Conservation (phyloP, 192 early-diverging fungal species). For the Phlyctochytrium planicorne region DNA sequence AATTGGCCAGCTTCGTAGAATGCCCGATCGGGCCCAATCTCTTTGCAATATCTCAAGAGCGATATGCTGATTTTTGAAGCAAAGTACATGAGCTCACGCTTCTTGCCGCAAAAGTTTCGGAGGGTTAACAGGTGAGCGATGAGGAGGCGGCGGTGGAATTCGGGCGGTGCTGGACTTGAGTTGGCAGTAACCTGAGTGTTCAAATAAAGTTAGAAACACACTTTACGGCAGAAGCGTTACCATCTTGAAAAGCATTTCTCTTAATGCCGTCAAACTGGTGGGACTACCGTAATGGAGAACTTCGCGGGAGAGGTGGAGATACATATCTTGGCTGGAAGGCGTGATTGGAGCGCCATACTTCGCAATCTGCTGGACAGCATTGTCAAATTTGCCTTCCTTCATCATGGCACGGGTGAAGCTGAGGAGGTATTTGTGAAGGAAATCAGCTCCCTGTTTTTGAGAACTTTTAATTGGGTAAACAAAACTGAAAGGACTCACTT, state of each 20-base stretch:
- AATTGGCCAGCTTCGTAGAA: slow-evolving; percentile 56
- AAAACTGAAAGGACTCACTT: slow-evolving; percentile 26
- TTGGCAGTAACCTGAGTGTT: not conserved
- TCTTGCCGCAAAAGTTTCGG: slow-evolving; percentile 50
- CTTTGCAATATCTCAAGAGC: slow-evolving; percentile 51
- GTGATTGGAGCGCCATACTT: slow-evolving; percentile 43
- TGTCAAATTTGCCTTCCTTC: slow-evolving; percentile 45
- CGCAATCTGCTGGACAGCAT: slow-evolving; percentile 30
- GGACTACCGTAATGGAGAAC: slow-evolving; percentile 28
- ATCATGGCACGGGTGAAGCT: slow-evolving; percentile 36
- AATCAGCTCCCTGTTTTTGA: slow-evolving; percentile 34
- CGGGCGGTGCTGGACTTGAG: slow-evolving; percentile 23
- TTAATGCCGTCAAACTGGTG: slow-evolving; percentile 31
- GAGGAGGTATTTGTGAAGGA: slow-evolving; percentile 51
- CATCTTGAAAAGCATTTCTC: slow-evolving; percentile 55
- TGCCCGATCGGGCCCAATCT: slow-evolving; percentile 52
- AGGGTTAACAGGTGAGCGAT: slow-evolving; percentile 52
- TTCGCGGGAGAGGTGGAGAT: slow-evolving; percentile 40
- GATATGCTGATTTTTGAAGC: slow-evolving; percentile 57
- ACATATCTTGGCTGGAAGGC: slow-evolving; percentile 40
- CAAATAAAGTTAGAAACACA: not conserved
- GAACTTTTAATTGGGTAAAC: slow-evolving; percentile 10
- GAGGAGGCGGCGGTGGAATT: slow-evolving; percentile 43
- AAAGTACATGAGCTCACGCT: slow-evolving; percentile 50
- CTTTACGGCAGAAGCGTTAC: slow-evolving; percentile 32